These are phyloP conservation scores for Fulvia fulva DNA, from an alignment of 2,329 filamentous ascomycete species.

Conservation along the genomic window DNA sequence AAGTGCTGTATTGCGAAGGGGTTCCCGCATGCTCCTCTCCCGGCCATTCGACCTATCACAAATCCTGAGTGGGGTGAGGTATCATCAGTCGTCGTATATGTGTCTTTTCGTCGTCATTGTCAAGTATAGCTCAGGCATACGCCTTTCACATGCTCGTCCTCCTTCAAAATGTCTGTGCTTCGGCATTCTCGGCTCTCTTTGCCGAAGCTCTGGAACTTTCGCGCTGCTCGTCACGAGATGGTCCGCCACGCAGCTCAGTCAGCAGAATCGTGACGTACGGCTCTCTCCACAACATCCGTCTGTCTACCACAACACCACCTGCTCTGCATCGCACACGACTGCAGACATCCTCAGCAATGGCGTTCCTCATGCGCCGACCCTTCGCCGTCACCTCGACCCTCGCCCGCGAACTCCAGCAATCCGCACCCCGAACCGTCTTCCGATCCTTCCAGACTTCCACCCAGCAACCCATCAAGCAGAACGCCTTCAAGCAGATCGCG, in stretches of 20 bases:
- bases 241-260: background rate
- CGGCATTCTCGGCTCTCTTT: background rate
- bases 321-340: background rate
- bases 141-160: background rate
- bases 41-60: no score
- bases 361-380: slow-evolving; percentile 61
- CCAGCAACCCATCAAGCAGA: slow-evolving; percentile 53
- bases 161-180: background rate
- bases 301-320: background rate
- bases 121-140: no score
- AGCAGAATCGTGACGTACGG: background rate
- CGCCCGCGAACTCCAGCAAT: slow-evolving; percentile 48
- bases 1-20: no score
- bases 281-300: background rate
- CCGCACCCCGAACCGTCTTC: slow-evolving; percentile 42
- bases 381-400: slow-evolving; percentile 59
- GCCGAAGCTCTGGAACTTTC: background rate
- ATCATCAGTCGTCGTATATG: no score
- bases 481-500: slow-evolving; percentile 26
- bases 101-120: no score
- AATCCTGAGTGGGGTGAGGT: no score
- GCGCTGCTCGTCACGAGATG: background rate
- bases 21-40: no score
- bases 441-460: slow-evolving; percentile 54
- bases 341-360: slow-evolving; percentile 46